A percentile compares a stretch with the other conserved stretches of the same genome.
These are phyloP conservation scores for Ogataea allantospora DNA, from an alignment of 805 yeast species.

Conservation along the genomic window DNA sequence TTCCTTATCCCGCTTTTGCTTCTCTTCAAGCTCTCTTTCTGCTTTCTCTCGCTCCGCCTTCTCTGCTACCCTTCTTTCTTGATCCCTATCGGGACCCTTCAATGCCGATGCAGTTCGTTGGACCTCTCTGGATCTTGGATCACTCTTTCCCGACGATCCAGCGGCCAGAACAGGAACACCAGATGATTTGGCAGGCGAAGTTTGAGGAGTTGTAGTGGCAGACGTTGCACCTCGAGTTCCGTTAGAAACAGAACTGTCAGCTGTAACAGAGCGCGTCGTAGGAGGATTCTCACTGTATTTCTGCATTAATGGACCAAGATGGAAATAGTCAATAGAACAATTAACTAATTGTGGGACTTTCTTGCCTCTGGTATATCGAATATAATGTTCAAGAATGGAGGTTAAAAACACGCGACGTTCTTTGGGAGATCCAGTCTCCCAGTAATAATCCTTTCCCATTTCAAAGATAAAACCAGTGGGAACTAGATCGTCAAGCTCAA, in stretches of 20 bases:
- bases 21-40: neutral
- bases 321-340: constrained; percentile 42
- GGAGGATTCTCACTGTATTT: constrained; percentile 6
- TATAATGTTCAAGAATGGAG: constrained; percentile 49
- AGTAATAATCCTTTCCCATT: constrained; percentile 78
- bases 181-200: constrained; percentile 4
- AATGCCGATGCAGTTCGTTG: constrained; percentile 5
- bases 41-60: neutral
- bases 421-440: constrained; percentile 64
- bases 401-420: constrained; percentile 60
- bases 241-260: constrained; percentile 12
- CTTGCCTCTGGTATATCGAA: constrained; percentile 54
- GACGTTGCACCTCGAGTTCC: constrained; percentile 15
- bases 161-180: neutral
- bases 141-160: neutral
- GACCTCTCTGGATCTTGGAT: constrained; percentile 2
- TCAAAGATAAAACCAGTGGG: constrained; percentile 57
- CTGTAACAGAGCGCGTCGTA: constrained; percentile 13
- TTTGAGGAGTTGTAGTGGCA: constrained; percentile 11
- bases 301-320: constrained; percentile 23
- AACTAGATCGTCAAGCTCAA: constrained; percentile 53
- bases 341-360: constrained; percentile 49
- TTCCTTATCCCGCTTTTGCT: neutral
- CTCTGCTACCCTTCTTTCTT: constrained; percentile 1
- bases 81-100: constrained; percentile 7